Evolutionary conservation across 257 asterid species (phyloP).

Genomic region (Capsicum pubescens): DNA sequence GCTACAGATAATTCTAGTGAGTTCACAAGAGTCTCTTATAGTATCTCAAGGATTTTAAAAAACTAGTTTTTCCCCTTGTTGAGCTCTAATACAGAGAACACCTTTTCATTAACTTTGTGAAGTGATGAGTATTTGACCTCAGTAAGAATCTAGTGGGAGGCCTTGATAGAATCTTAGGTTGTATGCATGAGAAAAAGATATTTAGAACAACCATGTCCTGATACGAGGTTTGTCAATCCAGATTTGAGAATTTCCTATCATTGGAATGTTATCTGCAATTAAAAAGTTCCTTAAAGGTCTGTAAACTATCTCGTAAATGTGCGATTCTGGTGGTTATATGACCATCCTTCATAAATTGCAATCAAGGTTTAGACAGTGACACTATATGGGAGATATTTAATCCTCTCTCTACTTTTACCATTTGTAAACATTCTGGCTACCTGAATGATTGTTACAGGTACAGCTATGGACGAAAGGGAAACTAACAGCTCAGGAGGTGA

Average conservation of each 20-base stretch:
- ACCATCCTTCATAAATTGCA: constrained; percentile 23
- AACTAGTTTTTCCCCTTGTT: neutral
- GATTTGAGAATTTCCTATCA: constrained; percentile 13
- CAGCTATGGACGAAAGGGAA: constrained; percentile 46
- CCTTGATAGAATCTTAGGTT: neutral
- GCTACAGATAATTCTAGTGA: neutral
- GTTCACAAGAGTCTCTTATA: neutral
- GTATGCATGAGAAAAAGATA: neutral
- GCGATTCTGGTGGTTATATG: neutral
- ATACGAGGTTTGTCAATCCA: neutral
- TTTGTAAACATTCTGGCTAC: neutral
- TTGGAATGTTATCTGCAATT: neutral
- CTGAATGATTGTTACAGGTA: constrained; percentile 44
- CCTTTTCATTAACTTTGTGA: neutral
- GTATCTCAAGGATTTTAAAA: neutral
- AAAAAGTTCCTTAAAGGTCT: neutral
- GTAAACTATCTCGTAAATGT: neutral
- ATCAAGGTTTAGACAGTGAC: neutral
- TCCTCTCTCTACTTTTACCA: neutral
- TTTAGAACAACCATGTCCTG: neutral
- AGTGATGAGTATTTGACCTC: neutral
- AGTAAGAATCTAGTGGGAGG: neutral
- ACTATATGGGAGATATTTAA: neutral
- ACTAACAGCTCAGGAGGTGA: constrained; percentile 33
- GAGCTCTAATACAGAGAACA: neutral